phyloP scores from a whole-genome alignment of 2,329 filamentous ascomycete genomes.

The Fusarium luffae region DNA sequence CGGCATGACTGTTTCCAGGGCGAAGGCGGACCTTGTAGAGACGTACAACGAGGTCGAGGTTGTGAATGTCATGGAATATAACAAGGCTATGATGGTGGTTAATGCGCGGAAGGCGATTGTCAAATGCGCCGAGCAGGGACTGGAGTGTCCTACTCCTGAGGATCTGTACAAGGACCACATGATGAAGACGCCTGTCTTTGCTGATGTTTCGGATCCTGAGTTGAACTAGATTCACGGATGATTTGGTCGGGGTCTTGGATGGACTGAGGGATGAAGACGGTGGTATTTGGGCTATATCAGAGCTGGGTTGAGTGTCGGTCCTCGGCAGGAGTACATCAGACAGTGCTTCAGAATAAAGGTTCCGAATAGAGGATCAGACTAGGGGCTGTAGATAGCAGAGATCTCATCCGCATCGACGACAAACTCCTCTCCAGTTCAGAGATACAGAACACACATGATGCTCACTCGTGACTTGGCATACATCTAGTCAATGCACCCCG shows the following conservation, averaged over 20 bases:
- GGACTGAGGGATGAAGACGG: accelerated
- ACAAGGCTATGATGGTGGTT: background rate
- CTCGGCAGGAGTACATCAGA: no score
- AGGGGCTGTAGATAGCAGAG: background rate
- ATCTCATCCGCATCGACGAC: background rate
- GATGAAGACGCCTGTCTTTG: background rate
- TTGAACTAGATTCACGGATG: background rate
- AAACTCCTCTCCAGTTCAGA: background rate
- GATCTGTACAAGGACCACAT: background rate
- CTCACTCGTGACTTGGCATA: background rate
- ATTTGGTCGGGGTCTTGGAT: accelerated
- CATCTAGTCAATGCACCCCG: background rate
- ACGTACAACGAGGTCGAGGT: background rate
- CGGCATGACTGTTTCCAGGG: accelerated
- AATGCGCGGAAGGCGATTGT: background rate
- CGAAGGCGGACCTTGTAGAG: background rate
- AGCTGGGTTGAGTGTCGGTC: background rate
- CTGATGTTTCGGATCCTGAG: background rate
- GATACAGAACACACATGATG: background rate
- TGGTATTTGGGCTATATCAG: no score
- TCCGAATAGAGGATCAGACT: background rate
- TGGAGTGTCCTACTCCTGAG: background rate
- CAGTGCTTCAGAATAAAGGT: background rate
- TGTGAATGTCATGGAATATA: background rate
- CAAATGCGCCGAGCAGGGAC: background rate